phyloP scores from a whole-genome alignment of 306 rosid species.

The Ammopiptanthus mongolicus region DNA sequence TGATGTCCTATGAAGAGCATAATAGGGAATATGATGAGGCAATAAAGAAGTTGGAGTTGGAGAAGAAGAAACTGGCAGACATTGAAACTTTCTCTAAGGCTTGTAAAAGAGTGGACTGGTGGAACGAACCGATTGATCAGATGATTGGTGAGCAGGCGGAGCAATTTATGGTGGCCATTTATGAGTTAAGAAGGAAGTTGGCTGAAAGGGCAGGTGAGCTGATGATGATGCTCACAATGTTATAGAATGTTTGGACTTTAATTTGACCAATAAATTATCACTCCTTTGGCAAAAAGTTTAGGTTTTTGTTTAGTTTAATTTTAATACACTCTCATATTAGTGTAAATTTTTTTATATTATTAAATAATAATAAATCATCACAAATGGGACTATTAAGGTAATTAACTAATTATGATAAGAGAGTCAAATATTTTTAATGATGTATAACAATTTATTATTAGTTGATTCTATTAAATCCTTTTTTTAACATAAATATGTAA shows the following conservation, averaged over 20 bases:
- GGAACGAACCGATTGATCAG: conserved; percentile 34
- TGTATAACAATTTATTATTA: too few relatives aligned
- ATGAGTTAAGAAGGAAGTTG: conserved; percentile 30
- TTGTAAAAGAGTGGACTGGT: conserved; percentile 20
- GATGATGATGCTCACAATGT: background rate
- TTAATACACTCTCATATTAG: too few relatives aligned
- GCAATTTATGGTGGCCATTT: conserved; percentile 20
- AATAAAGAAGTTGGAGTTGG: conserved; percentile 21
- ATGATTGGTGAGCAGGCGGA: conserved; percentile 28
- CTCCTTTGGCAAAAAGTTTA: too few relatives aligned
- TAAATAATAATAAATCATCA: too few relatives aligned
- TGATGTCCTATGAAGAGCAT: background rate
- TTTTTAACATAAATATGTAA: too few relatives aligned
- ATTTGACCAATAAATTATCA: background rate
- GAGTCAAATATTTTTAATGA: too few relatives aligned
- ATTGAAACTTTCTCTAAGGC: background rate
- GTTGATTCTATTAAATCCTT: too few relatives aligned
- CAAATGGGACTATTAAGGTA: too few relatives aligned
- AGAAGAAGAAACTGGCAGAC: conserved; percentile 24
- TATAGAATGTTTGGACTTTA: background rate
- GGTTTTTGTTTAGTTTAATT: too few relatives aligned
- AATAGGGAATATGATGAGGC: conserved; percentile 27
- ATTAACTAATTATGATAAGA: too few relatives aligned
- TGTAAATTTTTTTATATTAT: too few relatives aligned
- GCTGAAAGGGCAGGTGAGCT: conserved; percentile 4